A percentile compares a stretch with the other conserved stretches of the same genome.
phyloP scores from a whole-genome alignment of 495 filamentous ascomycete species.

The Terfezia claveryi region DNA sequence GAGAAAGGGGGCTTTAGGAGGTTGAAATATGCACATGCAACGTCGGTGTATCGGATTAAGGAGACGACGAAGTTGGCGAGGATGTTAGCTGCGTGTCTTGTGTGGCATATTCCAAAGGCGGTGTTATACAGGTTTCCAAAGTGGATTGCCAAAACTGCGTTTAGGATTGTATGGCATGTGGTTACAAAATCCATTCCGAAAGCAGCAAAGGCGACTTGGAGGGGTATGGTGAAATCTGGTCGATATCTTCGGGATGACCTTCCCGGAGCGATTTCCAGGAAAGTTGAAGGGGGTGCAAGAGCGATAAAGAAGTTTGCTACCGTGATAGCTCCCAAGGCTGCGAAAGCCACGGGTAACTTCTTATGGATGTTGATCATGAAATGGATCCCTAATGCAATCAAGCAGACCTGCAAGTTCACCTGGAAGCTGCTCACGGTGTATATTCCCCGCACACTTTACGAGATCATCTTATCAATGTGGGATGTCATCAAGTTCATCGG shows the following conservation, averaged over 20 bases:
- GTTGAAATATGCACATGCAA: slow-evolving; percentile 8
- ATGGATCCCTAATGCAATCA: slow-evolving; percentile 4
- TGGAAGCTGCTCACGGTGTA: neutral
- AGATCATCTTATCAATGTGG: neutral
- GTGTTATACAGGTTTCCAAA: neutral
- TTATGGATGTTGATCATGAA: neutral
- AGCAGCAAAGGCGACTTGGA: neutral
- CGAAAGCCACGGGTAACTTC: neutral
- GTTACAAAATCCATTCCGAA: slow-evolving; percentile 1
- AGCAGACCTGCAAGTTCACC: neutral
- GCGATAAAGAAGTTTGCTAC: no score
- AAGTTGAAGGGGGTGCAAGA: no score
- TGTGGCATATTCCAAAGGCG: slow-evolving; percentile 4
- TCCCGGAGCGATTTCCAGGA: neutral
- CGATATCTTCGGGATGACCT: neutral
- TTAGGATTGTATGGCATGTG: neutral
- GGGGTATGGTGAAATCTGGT: neutral
- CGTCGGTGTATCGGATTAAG: slow-evolving; percentile 3
- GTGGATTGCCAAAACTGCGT: neutral
- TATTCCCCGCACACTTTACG: neutral
- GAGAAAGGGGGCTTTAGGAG: slow-evolving; percentile 13
- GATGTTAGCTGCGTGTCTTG: neutral
- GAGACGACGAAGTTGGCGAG: neutral
- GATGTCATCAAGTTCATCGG: neutral
- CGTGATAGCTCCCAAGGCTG: no score